A percentile compares a stretch with the other conserved stretches of the same genome.
These are phyloP conservation scores for Aspergillus persii DNA, from an alignment of 2,329 filamentous ascomycete genomes.

Conservation along the genomic window DNA sequence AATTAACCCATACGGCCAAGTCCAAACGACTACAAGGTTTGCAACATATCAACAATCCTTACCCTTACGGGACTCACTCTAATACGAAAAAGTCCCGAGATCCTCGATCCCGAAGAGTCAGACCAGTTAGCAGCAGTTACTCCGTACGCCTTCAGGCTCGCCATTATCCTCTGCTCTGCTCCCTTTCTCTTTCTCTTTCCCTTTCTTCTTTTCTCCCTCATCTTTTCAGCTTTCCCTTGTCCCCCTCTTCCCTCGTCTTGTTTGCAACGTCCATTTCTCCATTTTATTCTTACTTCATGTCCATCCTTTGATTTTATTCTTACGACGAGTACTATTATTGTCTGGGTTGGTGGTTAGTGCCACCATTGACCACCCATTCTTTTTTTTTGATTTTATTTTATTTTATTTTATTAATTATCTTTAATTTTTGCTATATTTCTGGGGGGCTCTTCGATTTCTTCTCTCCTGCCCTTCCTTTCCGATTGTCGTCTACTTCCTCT, in stretches of 20 bases:
- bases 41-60: background rate
- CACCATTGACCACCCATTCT: background rate
- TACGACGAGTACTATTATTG: background rate
- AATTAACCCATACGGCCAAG: background rate
- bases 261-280: background rate
- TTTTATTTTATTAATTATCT: background rate
- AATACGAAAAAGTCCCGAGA: slow-evolving; percentile 16
- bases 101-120: slow-evolving; percentile 16
- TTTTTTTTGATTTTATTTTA: background rate
- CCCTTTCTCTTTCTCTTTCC: background rate
- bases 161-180: no score
- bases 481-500: slow-evolving; percentile 21
- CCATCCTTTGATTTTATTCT: background rate
- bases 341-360: background rate
- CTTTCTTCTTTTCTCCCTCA: background rate
- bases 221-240: background rate
- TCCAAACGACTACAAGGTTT: background rate
- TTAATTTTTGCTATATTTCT: background rate
- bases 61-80: background rate
- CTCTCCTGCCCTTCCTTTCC: slow-evolving; percentile 13
- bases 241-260: slow-evolving; percentile 8
- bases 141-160: background rate
- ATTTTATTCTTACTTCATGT: slow-evolving; percentile 1
- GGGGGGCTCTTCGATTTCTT: background rate
- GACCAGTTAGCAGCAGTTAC: background rate